Evolutionary conservation across 2,329 filamentous ascomycete genomes (phyloP), one percentile per base, ranked within the genome.

Genomic region (Endothia cerciana): DNA sequence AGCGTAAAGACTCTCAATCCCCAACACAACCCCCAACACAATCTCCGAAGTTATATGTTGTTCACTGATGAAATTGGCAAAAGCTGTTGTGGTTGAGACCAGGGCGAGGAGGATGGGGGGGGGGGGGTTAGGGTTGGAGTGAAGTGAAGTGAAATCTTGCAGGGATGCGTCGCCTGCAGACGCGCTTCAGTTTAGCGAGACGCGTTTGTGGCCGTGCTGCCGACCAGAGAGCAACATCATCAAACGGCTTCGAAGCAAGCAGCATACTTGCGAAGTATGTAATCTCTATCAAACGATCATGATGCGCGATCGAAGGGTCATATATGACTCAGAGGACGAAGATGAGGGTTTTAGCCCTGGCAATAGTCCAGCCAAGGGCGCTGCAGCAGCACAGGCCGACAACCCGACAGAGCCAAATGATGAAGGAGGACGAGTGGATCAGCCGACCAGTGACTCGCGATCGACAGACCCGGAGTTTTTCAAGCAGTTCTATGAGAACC

Each of bases 391-490:
- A 11, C 15, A 53, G 8, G 55, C 43, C 22, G 49, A 60, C 17
- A 59, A 60, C 25, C 43, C 36, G 41, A 45, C 13, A 28, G 22
- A n/a, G 19, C 15, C 60, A 53, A 47, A 55, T n/a, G 45, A 30
- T 43, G 56, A 53, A 25, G 38, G 45, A 25, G 45, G 22, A 15
- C 58, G 13, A 36, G 62, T 19, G 63, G 63, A 43, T 45, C 63
- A 38, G 64, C 65, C 41, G 45, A 45, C 45, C 57, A 57, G 62
- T 10, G 68, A 69, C 63, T 71, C 72, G 63, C 75, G 72, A 28
- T 85, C 82, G 19, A 85, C 83, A 1, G 81, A 85, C 65, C 77
- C 79, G 1, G 77, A 75, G 0, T 81, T 83, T 69, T 85, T 85
- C 68, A 78, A 79, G 57, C 77, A 74, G 60, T 71, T 85, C 11